Conservation (phyloP, 179 eudicot species). For the Monotropa hypopitys region DNA sequence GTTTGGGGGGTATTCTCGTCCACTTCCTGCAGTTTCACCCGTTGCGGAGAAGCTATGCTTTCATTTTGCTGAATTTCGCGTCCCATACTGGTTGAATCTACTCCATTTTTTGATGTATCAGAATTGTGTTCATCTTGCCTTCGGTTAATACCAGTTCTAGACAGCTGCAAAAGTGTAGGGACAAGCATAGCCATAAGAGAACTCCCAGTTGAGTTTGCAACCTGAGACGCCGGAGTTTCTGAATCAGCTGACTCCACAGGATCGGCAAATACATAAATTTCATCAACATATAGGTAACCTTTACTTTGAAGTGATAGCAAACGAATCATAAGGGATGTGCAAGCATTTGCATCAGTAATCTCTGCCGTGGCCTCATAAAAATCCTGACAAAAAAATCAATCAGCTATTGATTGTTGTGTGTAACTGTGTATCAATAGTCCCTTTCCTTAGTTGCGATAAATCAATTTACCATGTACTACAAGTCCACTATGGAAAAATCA, state of each 20-base stretch:
- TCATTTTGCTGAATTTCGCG: neutral
- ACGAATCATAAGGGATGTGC: conserved; percentile 59
- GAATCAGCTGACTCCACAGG: conserved; percentile 37
- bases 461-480: neutral
- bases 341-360: conserved; percentile 75
- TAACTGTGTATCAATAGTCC: neutral
- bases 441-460: neutral
- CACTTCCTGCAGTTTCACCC: neutral
- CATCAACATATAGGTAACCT: conserved; percentile 48
- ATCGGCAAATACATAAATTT: conserved; percentile 74
- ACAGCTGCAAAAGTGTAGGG: conserved; percentile 70
- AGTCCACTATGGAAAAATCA: neutral
- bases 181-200: conserved; percentile 79
- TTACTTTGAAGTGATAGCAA: conserved; percentile 65
- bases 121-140: conserved; percentile 24
- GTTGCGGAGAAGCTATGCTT: neutral
- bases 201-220: conserved; percentile 34
- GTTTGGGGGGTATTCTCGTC: neutral
- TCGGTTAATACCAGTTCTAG: conserved; percentile 43
- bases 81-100: neutral
- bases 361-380: conserved; percentile 88
- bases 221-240: conserved; percentile 23
- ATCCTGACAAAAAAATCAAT: conserved; percentile 35
- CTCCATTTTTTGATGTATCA: neutral
- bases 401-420: neutral